Base-by-base conservation (phyloP, 2,329 filamentous ascomycete genomes). In the Aspergillus latus region DNA sequence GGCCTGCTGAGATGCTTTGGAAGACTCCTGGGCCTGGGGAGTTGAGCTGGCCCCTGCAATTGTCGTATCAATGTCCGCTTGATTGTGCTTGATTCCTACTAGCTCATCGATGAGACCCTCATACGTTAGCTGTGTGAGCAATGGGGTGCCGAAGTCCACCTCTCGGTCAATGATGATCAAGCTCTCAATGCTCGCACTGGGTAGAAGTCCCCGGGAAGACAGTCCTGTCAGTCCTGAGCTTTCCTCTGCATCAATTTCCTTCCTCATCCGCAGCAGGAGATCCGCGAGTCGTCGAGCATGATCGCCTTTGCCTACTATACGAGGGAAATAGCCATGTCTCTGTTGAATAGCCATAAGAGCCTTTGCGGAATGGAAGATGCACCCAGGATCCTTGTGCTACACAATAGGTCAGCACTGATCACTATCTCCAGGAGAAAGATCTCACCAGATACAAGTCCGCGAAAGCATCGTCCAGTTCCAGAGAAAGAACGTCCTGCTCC, bases 81-180 rank as follows among this genome's bases (percentile, higher is more conserved):
- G 92, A 68, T 95, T 97, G 68, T 97, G 89, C 62, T 90, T 85
- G 59, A 99, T 96, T 32, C 89, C 88, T 69, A 96, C 95, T 11
- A 94, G 83, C 71, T 99, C 94, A 68, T 99, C 95, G 52, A 99
- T 88, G 28, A 99, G 80, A 3, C 94, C 94, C 75, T 99, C 93
- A 68, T 99, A 99, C 1, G 94, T 99, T 59, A 99, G 79, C 71
- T 99, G 94, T 0, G 93, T 97, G 52, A 99, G 86, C 13, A 99
- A 81, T 0, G 89, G 88, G 1, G 94, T 97, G 13, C 93, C 90
- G 67, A 94, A 92, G 72, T 99, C 94, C 54, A 96, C 88, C 70
- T 97, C 92, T 49, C 94, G 89, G 73, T 99, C 94, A 54, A 99
- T 92, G 59, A 99, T 89, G 66, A 99, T 92, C 58, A 97, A 80